Base-by-base conservation (phyloP, 1,284 basidiomycete genomes). In the Cutaneotrichosporon dermatis region DNA sequence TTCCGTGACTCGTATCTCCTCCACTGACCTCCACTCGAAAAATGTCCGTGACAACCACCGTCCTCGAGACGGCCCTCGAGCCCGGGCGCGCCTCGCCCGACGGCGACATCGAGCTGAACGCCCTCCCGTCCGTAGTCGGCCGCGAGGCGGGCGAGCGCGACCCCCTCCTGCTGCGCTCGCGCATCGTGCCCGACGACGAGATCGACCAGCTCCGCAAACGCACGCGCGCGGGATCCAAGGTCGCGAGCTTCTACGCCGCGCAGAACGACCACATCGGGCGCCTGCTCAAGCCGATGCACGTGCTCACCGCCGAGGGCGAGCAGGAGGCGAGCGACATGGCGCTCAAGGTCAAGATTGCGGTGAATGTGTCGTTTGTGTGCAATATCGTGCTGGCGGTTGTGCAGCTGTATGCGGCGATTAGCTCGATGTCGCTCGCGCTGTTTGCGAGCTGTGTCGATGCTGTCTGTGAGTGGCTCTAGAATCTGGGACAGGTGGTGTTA, bases 401-500 rank as follows among this genome's bases (percentile, higher is more conserved):
- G 0, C 80, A 83, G 72, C 75, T 84, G 6, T 84, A 84, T 72
- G 94, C 90, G 11, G 94, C 95, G 13, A 83, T 92, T 62, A 89
- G 89, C 2, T 89, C 91, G 3, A 71, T 85, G 12, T 95, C 92
- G 1, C 81, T 98, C 10, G 92, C 92, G 9, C 82, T 98, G 53
- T 85, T 98, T 60, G 92, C 93, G 25, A 94, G 90, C 2, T 88
- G 85, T 25, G 88, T 94, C 67, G 92, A 96, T 75, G 87, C 90
- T 12, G 85, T 48, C 9, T 40, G 16, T 50, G 11, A 57, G 69
- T 25, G 25, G 25, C 25, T 25, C 25, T 25, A 25, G 25, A 25
- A 25, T 25, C 25, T 25, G 25, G 25, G 25, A 25, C 25, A 25
- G 25, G 25, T 25, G 25, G 25, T 25, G 25, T 25, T 25, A 25